Evolutionary conservation across 768 basidiomycete species (phyloP).

Genomic region (Dendrothele bispora): DNA sequence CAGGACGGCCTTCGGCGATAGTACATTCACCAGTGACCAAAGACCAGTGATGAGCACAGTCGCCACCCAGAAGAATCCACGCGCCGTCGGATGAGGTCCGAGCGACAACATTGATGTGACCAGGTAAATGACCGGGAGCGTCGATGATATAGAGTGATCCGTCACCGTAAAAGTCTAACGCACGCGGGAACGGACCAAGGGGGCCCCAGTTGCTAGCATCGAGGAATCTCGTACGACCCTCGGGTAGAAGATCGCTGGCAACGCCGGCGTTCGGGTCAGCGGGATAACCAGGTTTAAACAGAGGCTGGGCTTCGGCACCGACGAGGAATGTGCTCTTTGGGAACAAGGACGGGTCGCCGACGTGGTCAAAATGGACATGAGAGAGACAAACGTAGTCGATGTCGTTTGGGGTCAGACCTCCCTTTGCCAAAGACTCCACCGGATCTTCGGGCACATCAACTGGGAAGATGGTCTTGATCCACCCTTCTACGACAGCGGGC

Average conservation of each 20-base stretch:
- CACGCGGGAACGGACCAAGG: slow-evolving; percentile 51
- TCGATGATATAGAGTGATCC: slow-evolving; percentile 60
- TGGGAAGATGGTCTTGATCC: slow-evolving; percentile 23
- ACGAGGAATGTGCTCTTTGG: slow-evolving; percentile 1
- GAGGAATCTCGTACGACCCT: slow-evolving; percentile 39
- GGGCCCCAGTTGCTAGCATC: slow-evolving; percentile 30
- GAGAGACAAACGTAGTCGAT: slow-evolving; percentile 30
- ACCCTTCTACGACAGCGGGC: slow-evolving; percentile 27
- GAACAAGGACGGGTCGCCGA: background rate
- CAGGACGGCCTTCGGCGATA: slow-evolving; percentile 34
- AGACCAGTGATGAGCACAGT: slow-evolving; percentile 56
- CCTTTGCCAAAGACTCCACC: slow-evolving; percentile 46
- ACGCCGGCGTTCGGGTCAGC: slow-evolving; percentile 33
- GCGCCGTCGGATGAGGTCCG: slow-evolving; percentile 54
- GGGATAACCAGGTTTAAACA: slow-evolving; percentile 38
- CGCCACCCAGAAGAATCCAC: slow-evolving; percentile 58
- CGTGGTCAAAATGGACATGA: slow-evolving; percentile 2
- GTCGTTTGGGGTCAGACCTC: slow-evolving; percentile 41
- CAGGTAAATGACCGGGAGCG: slow-evolving; percentile 54
- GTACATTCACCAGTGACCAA: slow-evolving; percentile 44
- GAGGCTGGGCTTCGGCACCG: background rate
- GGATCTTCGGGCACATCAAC: slow-evolving; percentile 38
- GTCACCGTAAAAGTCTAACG: slow-evolving; percentile 55
- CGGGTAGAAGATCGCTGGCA: slow-evolving; percentile 35
- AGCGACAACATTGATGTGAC: slow-evolving; percentile 54